Evolutionary conservation across 176 grass and related monocot genomes (phyloP).

Genomic region (Metroxylon sagu): DNA sequence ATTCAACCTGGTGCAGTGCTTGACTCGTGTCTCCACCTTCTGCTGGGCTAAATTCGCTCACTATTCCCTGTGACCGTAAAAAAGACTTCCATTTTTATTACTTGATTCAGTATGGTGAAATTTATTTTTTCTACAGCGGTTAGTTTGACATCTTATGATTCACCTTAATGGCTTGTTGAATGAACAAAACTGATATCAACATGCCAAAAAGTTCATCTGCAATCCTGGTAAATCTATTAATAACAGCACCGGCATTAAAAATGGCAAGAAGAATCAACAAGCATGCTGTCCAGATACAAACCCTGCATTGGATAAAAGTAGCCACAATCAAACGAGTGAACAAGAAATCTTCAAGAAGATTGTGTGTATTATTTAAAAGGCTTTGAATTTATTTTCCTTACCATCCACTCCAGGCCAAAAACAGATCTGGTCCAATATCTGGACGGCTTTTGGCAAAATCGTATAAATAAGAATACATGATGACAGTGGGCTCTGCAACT

Average conservation of each 20-base stretch:
- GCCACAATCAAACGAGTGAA: neutral
- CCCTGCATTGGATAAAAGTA: conserved; percentile 35
- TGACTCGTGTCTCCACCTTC: conserved; percentile 29
- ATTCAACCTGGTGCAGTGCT: conserved; percentile 44
- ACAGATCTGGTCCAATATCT: conserved; percentile 48
- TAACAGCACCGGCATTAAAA: conserved; percentile 65
- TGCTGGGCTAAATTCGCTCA: conserved; percentile 64
- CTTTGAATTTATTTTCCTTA: conserved; percentile 13
- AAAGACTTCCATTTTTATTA: too few relatives aligned
- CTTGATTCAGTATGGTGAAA: too few relatives aligned
- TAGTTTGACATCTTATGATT: neutral
- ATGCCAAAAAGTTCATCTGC: conserved; percentile 95
- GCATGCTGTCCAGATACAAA: conserved; percentile 88
- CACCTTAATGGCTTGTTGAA: conserved; percentile 90
- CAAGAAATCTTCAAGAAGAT: neutral
- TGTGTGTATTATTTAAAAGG: neutral
- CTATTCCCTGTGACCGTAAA: conserved; percentile 38
- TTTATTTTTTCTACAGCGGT: too few relatives aligned
- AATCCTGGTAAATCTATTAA: conserved; percentile 88
- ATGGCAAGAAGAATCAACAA: conserved; percentile 70
- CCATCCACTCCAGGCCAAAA: conserved; percentile 92
- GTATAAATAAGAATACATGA: conserved; percentile 97
- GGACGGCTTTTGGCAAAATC: conserved; percentile 57
- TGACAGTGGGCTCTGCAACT: conserved; percentile 87
- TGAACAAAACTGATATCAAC: conserved; percentile 84